Base-by-base conservation (phyloP, 1,284 basidiomycete species). In the Coniophora puteana region DNA sequence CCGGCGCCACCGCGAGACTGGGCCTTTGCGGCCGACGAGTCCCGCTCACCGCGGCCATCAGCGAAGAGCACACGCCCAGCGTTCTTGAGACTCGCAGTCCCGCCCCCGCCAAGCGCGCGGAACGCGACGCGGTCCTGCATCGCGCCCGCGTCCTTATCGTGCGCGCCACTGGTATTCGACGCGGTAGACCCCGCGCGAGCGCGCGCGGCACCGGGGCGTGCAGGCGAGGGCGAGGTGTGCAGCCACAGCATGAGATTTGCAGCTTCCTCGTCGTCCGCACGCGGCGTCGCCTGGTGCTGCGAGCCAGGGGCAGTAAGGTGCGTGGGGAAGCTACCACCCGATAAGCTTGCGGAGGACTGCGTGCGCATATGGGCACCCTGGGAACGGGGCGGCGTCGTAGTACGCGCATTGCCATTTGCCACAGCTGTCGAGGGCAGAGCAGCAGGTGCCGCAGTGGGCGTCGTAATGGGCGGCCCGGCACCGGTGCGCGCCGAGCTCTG, bases 241-340 rank as follows among this genome's bases (percentile, higher is more conserved):
- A 89, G 74, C 60, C 76, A 85, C 27, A 89, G 66, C 77, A 89
- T 84, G 30, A 89, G 63, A 55, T 86, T 83, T 20, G 87, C 85
- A 0, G 87, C 86, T 54, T 89, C 87, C 50, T 76, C 81, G 52
- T 88, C 85, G 28, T 63, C 58, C 20, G 57, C 56, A 8, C 58
- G 59, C 26, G 57, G 57, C 1, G 57, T 59, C 38, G 58, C 57
- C 24, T 58, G 46, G 14, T n/a, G n/a, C n/a, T n/a, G n/a, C n/a
- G n/a, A n/a, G n/a, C n/a, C n/a, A n/a, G n/a, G n/a, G n/a, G n/a
- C n/a, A n/a, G n/a, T n/a, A n/a, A n/a, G n/a, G n/a, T 34, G 11
- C 32, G 11, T 16, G 12, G 17, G 14, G 26, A 10, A 27, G 10
- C 26, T 14, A 27, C 26, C 14, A 27, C 26, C 26, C n/a, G n/a